These are phyloP conservation scores for Phytopythium delawarense DNA, from an alignment of 352 stramenopile species.

Conservation along the genomic window DNA sequence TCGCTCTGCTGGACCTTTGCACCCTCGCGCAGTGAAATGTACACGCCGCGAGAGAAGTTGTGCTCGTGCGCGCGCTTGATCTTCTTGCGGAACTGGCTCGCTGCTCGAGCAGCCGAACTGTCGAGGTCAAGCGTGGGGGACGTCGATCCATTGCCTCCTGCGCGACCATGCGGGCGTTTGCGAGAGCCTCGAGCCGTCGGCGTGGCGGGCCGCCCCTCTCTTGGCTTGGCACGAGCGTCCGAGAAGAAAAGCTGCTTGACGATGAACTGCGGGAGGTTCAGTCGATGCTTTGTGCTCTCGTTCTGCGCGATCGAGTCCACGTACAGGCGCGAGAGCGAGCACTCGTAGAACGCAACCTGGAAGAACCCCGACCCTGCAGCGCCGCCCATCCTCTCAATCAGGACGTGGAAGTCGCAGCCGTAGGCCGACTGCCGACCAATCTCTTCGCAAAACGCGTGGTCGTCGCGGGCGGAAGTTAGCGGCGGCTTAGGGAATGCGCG, in stretches of 20 bases:
- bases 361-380: conserved; percentile 70
- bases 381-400: conserved; percentile 58
- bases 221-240: conserved; percentile 11
- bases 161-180: conserved; percentile 18
- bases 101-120: conserved; percentile 13
- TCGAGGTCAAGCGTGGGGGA: conserved; percentile 8
- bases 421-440: conserved; percentile 48
- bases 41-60: conserved; percentile 87
- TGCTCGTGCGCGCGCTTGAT: conserved; percentile 84
- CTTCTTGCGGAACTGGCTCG: conserved; percentile 66
- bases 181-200: conserved; percentile 17
- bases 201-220: conserved; percentile 19
- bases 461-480: conserved; percentile 53
- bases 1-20: conserved; percentile 77
- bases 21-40: conserved; percentile 73
- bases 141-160: conserved; percentile 7
- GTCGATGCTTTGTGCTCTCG: conserved; percentile 16
- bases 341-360: conserved; percentile 87
- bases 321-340: conserved; percentile 58
- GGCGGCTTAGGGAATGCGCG: conserved; percentile 43
- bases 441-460: conserved; percentile 77
- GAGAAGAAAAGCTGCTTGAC: conserved; percentile 56
- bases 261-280: conserved; percentile 41
- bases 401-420: conserved; percentile 72
- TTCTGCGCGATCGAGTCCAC: conserved; percentile 31